Evolutionary conservation across 2,329 filamentous ascomycete genomes (phyloP).

Genomic region (Stromatinia cepivora): DNA sequence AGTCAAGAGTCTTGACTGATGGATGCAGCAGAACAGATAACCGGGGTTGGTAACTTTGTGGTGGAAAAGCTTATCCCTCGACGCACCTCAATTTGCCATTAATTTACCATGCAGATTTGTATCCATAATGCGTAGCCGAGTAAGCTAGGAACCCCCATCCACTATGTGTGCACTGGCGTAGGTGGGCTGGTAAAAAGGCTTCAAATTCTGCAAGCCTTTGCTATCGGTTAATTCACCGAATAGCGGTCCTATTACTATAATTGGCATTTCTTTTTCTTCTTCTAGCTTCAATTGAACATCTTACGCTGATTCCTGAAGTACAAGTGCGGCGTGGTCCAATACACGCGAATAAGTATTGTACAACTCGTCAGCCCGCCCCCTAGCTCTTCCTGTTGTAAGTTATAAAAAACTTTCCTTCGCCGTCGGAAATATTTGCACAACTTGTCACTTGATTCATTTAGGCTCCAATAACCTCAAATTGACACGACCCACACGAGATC

Average conservation of each 20-base stretch:
- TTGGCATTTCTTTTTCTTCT: not conserved
- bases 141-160: not conserved
- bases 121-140: not conserved
- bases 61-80: conserved; percentile 4
- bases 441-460: conserved; percentile 23
- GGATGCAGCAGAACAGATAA: not conserved
- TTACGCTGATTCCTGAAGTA: not conserved
- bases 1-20: not conserved
- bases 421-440: conserved; percentile 11
- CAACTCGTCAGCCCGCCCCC: not conserved
- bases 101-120: not conserved
- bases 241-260: not conserved
- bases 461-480: conserved; percentile 10
- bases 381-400: not conserved
- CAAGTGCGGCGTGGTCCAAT: conserved; percentile 10
- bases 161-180: conserved; percentile 13
- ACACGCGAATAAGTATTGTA: conserved; percentile 7
- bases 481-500: conserved; percentile 21
- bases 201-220: not conserved
- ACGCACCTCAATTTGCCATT: not conserved
- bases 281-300: not conserved
- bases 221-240: conserved; percentile 15
- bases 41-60: too few relatives aligned
- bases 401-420: not conserved
- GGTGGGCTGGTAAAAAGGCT: not conserved